These are phyloP conservation scores for Aspergillus clavatus DNA, from an alignment of 2,329 filamentous ascomycete species.

Conservation along the genomic window DNA sequence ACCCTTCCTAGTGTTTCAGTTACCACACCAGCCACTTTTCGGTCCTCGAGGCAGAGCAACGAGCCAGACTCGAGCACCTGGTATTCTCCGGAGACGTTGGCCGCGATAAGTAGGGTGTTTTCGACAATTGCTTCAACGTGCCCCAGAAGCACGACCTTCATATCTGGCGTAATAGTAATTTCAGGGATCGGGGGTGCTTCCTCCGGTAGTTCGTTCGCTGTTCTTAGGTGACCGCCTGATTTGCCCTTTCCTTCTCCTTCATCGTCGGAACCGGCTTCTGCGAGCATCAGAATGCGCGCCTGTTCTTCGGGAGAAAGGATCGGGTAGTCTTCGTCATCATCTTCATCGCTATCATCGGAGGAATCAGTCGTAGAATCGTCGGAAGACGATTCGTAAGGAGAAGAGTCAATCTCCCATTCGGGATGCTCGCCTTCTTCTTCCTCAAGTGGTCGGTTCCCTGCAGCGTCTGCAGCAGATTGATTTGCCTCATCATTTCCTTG, in stretches of 20 bases:
- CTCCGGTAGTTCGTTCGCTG: slow-evolving; percentile 71
- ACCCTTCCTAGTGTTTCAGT: slow-evolving; percentile 82
- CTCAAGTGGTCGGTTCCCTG: slow-evolving; percentile 13
- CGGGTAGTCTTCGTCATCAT: slow-evolving; percentile 59
- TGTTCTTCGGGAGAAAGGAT: slow-evolving; percentile 77
- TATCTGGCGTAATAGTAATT: slow-evolving; percentile 69
- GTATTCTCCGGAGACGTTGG: slow-evolving; percentile 72
- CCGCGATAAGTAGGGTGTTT: slow-evolving; percentile 72
- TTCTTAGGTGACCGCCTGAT: slow-evolving; percentile 56
- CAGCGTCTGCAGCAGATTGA: slow-evolving; percentile 7
- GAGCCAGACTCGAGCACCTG: slow-evolving; percentile 81
- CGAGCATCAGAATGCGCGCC: slow-evolving; percentile 78
- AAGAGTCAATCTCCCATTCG: slow-evolving; percentile 82
- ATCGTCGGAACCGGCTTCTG: slow-evolving; percentile 73
- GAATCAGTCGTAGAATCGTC: slow-evolving; percentile 59
- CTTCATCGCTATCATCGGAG: slow-evolving; percentile 49
- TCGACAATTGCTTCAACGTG: slow-evolving; percentile 72
- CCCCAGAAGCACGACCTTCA: slow-evolving; percentile 72
- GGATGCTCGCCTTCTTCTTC: slow-evolving; percentile 52
- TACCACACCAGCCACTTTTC: slow-evolving; percentile 74
- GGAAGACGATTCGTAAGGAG: slow-evolving; percentile 64
- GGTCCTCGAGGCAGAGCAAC: slow-evolving; percentile 71
- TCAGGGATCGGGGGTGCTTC: slow-evolving; percentile 68
- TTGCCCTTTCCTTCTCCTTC: slow-evolving; percentile 56
- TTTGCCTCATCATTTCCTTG: slow-evolving; percentile 7